Conservation (phyloP, 768 basidiomycete species). For the Suillus sp. region DNA sequence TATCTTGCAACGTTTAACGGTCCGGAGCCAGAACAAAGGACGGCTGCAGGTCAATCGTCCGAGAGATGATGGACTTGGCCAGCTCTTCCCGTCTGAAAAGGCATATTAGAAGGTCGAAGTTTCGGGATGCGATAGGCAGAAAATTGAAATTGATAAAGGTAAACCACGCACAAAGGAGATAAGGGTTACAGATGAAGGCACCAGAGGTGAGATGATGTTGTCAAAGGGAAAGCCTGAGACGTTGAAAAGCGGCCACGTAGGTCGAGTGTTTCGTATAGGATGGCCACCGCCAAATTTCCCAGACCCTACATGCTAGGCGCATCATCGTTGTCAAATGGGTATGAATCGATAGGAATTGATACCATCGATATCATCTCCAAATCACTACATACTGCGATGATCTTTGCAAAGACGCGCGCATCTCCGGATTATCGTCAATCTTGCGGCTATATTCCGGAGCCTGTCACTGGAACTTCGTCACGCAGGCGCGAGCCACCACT, state of each 20-base stretch:
- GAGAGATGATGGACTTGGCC: conserved; percentile 1
- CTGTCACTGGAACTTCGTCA: not conserved
- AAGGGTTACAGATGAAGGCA: not conserved
- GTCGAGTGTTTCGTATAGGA: not conserved
- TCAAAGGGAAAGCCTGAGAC: not conserved
- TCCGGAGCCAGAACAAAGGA: not conserved
- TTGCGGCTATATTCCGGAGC: not conserved
- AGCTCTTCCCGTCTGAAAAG: not conserved
- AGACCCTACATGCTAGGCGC: not conserved
- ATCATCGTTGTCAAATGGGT: not conserved
- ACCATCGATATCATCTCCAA: conserved; percentile 5
- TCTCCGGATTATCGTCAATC: not conserved
- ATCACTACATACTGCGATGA: not conserved
- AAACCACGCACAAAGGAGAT: conserved; percentile 2
- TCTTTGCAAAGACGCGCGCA: not conserved
- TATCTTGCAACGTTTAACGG: conserved; percentile 5
- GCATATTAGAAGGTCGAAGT: not conserved
- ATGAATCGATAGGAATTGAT: conserved; percentile 1
- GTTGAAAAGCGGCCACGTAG: not conserved
- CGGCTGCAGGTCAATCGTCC: not conserved
- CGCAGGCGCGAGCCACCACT: conserved; percentile 2
- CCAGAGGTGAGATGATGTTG: not conserved
- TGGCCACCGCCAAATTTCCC: not conserved
- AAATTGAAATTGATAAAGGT: conserved; percentile 4
- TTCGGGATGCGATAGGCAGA: not conserved